Evolutionary conservation across 2,329 filamentous ascomycete species (phyloP), one percentile per base, ranked within the genome.

Genomic region (Alternaria panax): DNA sequence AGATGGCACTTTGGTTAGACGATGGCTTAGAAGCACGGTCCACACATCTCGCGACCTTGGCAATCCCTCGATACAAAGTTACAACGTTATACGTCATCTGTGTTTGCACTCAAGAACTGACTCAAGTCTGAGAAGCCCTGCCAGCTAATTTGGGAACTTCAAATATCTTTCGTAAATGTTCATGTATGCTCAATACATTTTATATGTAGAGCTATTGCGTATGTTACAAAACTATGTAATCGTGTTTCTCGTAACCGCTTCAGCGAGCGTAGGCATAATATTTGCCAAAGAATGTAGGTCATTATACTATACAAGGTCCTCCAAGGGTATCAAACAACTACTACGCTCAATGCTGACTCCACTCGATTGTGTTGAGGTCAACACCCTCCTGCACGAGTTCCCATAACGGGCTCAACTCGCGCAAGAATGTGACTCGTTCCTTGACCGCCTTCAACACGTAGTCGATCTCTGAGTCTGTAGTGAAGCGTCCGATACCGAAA

Each of bases 331-430:
- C 59, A 66, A 60, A 57, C 46, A 46, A 58, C 27, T 32, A 38
- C 18, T 22, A 22, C 45, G 11, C 63, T 86, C 83, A 98, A 80
- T 99, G 95, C 83, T 97, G 93, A 77, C 91, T 96, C 95, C 95
- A 99, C 81, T 99, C 90, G 73, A 99, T 99, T 42, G 92, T 97
- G 80, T 96, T 92, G 68, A 99, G 82, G 75, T 97, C 95, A 65
- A 99, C 87, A 16, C 95, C 95, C 79, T 99, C 95, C 81, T 99
- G 95, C 12, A 99, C 95, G 66, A 99, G 82, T 81, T 99, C 95
- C 95, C 95, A 99, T 57, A 99, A 82, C 38, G 95, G 95, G 77
- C 93, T 97, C 67, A 99, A 84, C 82, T 99, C 95, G 71, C 95
- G 88, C 72, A 99, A 83, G 84, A 98, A 98, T 16, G 88, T 90